These are phyloP conservation scores for Monascus ruber DNA, from an alignment of 2,329 filamentous ascomycete genomes.

Conservation along the genomic window DNA sequence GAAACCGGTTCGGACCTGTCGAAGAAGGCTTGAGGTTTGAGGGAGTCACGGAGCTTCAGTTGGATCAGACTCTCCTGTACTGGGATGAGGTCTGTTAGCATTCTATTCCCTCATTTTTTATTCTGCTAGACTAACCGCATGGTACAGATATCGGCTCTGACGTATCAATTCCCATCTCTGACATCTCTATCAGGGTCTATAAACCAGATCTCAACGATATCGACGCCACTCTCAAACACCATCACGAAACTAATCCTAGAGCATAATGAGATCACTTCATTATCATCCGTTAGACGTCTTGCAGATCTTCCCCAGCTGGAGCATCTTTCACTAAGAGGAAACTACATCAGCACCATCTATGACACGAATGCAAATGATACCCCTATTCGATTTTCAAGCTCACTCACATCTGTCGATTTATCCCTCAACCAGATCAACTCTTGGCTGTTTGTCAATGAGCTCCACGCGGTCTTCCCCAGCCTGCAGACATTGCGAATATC, in stretches of 20 bases:
- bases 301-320: constrained; percentile 41
- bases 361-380: constrained; percentile 20
- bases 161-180: constrained; percentile 24
- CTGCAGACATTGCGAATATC: constrained; percentile 66
- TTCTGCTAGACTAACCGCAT: constrained; percentile 4
- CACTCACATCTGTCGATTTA: constrained; percentile 56
- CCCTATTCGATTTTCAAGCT: constrained; percentile 41
- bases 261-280: constrained; percentile 32
- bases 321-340: constrained; percentile 58
- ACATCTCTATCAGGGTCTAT: constrained; percentile 23
- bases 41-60: constrained; percentile 47
- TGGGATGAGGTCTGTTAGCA: constrained; percentile 50
- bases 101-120: not conserved
- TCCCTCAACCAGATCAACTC: constrained; percentile 58
- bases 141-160: constrained; percentile 22
- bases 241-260: constrained; percentile 40
- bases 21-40: constrained; percentile 33
- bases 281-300: constrained; percentile 35
- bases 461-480: constrained; percentile 59
- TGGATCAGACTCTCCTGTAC: constrained; percentile 55
- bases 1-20: constrained; percentile 52
- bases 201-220: constrained; percentile 23
- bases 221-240: constrained; percentile 17
- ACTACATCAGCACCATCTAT: constrained; percentile 47
- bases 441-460: constrained; percentile 63